Percentiles rank a stretch among this genome's conserved stretches.
Conservation (phyloP, 129 eudicot species). For the Apium graveolens region DNA sequence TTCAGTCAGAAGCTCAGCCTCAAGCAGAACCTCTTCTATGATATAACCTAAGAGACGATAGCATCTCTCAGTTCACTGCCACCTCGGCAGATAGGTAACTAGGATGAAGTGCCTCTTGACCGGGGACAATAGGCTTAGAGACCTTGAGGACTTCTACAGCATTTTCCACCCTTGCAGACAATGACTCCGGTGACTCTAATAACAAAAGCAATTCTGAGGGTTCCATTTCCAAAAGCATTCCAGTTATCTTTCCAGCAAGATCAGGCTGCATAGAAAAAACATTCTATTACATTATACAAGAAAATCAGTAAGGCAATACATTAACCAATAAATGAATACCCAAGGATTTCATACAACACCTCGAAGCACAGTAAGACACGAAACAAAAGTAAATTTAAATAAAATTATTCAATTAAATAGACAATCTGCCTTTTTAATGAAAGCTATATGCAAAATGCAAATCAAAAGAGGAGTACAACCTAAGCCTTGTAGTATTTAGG, state of each 20-base stretch:
- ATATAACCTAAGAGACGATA: background rate
- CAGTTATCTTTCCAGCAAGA: slow-evolving; percentile 76
- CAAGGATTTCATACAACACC: background rate
- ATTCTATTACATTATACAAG: background rate
- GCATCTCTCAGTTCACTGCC: slow-evolving; percentile 47
- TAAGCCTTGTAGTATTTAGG: background rate
- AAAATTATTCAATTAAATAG: background rate
- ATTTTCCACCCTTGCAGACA: slow-evolving; percentile 66
- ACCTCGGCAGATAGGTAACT: slow-evolving; percentile 45
- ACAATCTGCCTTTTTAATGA: background rate
- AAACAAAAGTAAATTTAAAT: background rate
- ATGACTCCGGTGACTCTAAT: slow-evolving; percentile 64
- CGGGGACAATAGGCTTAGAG: slow-evolving; percentile 36
- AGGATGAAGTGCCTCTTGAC: slow-evolving; percentile 45
- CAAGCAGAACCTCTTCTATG: background rate
- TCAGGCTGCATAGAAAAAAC: slow-evolving; percentile 53
- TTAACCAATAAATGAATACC: background rate
- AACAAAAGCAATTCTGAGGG: slow-evolving; percentile 58
- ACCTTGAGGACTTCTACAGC: slow-evolving; percentile 68
- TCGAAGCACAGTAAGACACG: background rate
- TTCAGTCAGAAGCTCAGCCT: slow-evolving; percentile 11
- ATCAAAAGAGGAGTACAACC: background rate
- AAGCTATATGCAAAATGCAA: background rate
- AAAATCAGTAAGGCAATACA: background rate
- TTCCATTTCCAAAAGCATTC: slow-evolving; percentile 95